phyloP scores from a whole-genome alignment of 345 rosid species.

The Gossypium turneri region DNA sequence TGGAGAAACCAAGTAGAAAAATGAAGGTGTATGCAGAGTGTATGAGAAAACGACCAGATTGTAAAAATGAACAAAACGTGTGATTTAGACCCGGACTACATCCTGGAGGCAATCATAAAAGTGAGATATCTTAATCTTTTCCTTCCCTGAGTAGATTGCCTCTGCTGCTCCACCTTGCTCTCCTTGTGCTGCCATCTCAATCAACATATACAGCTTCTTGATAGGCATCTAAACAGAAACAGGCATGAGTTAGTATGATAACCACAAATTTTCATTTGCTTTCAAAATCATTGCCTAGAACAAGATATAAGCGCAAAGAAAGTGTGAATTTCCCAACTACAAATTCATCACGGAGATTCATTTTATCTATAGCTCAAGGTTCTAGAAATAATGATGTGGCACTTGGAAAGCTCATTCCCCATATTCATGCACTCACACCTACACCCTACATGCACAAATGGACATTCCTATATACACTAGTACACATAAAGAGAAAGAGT shows the following conservation, averaged over 20 bases:
- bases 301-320: neutral
- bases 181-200: slow-evolving; percentile 98
- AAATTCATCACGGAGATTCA: neutral
- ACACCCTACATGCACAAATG: neutral
- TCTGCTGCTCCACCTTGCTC: slow-evolving; percentile 73
- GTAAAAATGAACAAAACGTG: neutral
- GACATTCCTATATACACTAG: neutral
- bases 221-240: slow-evolving; percentile 35
- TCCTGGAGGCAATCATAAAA: slow-evolving; percentile 84
- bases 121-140: slow-evolving; percentile 66
- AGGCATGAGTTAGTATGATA: neutral
- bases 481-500: neutral
- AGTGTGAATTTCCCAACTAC: neutral
- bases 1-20: neutral
- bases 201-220: slow-evolving; percentile 80
- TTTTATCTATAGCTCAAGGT: neutral
- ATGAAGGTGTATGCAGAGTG: neutral
- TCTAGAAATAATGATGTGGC: neutral
- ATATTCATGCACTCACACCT: neutral
- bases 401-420: neutral
- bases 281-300: neutral
- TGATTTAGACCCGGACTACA: slow-evolving; percentile 45
- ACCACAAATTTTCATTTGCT: neutral
- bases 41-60: neutral
- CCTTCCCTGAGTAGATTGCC: slow-evolving; percentile 61